Conservation (phyloP, 345 rosid species). For the Eucalyptus viminalis region DNA sequence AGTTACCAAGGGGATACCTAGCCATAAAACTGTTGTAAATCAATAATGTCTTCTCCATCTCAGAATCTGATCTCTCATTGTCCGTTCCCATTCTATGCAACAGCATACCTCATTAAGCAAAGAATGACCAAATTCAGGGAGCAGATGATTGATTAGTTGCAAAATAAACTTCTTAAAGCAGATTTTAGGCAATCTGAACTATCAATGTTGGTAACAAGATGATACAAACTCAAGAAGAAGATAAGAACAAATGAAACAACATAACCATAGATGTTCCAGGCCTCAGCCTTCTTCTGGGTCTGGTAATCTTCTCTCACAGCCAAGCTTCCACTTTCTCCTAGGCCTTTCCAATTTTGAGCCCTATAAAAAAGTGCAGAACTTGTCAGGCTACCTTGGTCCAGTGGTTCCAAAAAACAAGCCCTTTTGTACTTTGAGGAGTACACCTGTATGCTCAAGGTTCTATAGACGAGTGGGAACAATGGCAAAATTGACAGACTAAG, state of each 20-base stretch:
- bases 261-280: background rate
- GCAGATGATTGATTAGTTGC: background rate
- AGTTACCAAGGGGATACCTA: slow-evolving; percentile 7
- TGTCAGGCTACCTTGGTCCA: background rate
- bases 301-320: background rate
- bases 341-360: background rate
- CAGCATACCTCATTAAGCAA: background rate
- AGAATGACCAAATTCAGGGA: background rate
- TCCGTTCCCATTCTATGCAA: background rate
- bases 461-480: background rate
- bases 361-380: background rate
- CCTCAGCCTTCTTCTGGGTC: background rate
- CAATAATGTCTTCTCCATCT: slow-evolving; percentile 6
- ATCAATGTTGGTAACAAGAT: background rate
- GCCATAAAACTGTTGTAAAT: slow-evolving; percentile 39
- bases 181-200: background rate
- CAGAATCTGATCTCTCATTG: slow-evolving; percentile 3
- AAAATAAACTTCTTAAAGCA: background rate
- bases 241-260: background rate
- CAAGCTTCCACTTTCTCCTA: background rate
- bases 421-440: background rate
- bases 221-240: background rate
- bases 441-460: background rate
- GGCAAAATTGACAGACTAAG: background rate
- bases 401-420: background rate